Evolutionary conservation across 345 rosid species (phyloP), one percentile per base, ranked within the genome.

Genomic region (Euphorbia pulcherrima): DNA sequence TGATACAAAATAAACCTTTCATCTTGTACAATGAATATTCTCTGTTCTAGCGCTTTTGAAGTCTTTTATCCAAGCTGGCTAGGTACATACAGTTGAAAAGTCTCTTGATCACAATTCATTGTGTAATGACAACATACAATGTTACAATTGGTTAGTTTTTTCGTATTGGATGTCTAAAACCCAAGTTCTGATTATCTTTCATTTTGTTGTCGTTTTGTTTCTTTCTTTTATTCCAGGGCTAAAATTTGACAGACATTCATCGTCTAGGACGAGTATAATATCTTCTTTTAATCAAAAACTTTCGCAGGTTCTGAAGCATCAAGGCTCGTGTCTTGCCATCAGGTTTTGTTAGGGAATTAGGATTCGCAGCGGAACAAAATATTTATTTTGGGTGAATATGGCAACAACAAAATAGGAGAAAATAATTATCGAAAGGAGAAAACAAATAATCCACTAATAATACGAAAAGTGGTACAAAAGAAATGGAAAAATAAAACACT

Each of bases 321-420:
- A 85, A 52, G 46, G 92, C 90, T 46, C 87, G 71, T 39, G 92
- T 88, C 74, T 88, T 87, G 16, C 89, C 87, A 73, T 90, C 93
- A 3, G 86, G 92, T n/a, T n/a, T n/a, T n/a, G n/a, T n/a, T n/a
- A n/a, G n/a, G n/a, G n/a, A n/a, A n/a, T n/a, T n/a, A n/a, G n/a
- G n/a, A n/a, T n/a, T n/a, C n/a, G n/a, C n/a, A n/a, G n/a, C n/a
- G n/a, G n/a, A n/a, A n/a, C n/a, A n/a, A n/a, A n/a, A n/a, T n/a
- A n/a, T n/a, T n/a, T n/a, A n/a, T n/a, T n/a, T n/a, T n/a, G n/a
- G n/a, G n/a, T n/a, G n/a, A n/a, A n/a, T n/a, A n/a, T n/a, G n/a
- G n/a, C n/a, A n/a, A n/a, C n/a, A n/a, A n/a, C n/a, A n/a, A n/a
- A n/a, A n/a, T n/a, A n/a, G n/a, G n/a, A n/a, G n/a, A n/a, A n/a